Evolutionary conservation across 805 yeast genomes (phyloP), one percentile per base, ranked within the genome.

Genomic region (Tetrapisispora phaffii): DNA sequence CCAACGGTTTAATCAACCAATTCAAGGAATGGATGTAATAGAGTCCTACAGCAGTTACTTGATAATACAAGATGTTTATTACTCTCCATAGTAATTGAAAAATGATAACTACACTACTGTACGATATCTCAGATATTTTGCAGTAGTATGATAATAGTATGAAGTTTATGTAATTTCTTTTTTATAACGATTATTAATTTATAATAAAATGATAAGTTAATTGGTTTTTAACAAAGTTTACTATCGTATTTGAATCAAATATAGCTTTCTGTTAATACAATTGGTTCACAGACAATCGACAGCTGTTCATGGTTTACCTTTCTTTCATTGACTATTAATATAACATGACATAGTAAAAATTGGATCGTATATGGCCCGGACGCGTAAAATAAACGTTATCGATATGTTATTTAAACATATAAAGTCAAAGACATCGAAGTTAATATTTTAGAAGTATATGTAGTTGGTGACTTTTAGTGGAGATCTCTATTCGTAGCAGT

Each of bases 1-100:
- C 98, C 58, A 83, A 84, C 65, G 87, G 84, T 53, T 78, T 93
- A 72, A 88, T 93, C 72, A 90, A 93, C 82, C 84, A 83, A 72
- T 93, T 87, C 82, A 90, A 90, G 75, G 65, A 75, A 59, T 90
- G 97, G 97, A 67, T 55, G 52, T 60, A 56, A 59, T 42, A 38
- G 22, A 23, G 24, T 43, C 2, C 15, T n/a, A 42, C 36, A 29
- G 28, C n/a, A 7, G 15, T 17, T 19, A n/a, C 39, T 36, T 16
- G 22, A 15, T 34, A 22, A 10, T 36, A 36, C 20, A 23, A 22
- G 13, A 36, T 6, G n/a, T 36, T 35, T 34, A 10, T 10, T 35
- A 5, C 10, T 16, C 16, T 19, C 23, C 31, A 22, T 36, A 34
- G 20, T 36, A 22, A n/a, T 36, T n/a, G 23, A 22, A 29, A 36